These are phyloP conservation scores for Oryza australiensis DNA, from an alignment of 176 grass and related monocot genomes.

Conservation along the genomic window DNA sequence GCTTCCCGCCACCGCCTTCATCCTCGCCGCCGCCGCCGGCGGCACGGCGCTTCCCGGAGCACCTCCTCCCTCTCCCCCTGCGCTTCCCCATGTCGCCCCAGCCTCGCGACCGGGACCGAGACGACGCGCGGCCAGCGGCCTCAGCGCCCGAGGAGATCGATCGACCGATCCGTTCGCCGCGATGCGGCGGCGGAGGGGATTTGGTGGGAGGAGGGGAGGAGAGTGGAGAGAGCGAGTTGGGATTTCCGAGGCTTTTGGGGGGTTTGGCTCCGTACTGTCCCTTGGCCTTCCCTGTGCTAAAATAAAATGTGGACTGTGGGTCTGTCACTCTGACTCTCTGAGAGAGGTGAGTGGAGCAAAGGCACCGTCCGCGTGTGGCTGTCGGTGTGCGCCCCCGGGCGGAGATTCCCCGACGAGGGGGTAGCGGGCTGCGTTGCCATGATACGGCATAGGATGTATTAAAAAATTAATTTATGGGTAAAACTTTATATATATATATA, in stretches of 20 bases:
- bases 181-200: not conserved
- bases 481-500: too few species aligned
- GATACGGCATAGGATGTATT: too few species aligned
- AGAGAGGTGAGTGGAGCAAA: not conserved
- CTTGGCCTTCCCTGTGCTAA: too few species aligned
- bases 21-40: not conserved
- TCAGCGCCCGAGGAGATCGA: too few species aligned
- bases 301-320: too few species aligned
- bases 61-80: not conserved
- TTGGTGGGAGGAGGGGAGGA: not conserved
- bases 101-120: not conserved
- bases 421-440: too few species aligned
- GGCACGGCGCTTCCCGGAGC: not conserved
- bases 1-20: not conserved
- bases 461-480: too few species aligned
- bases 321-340: too few species aligned
- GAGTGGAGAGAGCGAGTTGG: not conserved
- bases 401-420: not conserved
- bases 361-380: not conserved
- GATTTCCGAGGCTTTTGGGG: slow-evolving; percentile 6
- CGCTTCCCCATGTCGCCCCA: slow-evolving; percentile 3
- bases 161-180: not conserved
- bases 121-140: not conserved
- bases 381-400: not conserved
- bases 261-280: not conserved